Base-by-base conservation (phyloP, 352 stramenopile genomes). In the Pythium phragmitis region DNA sequence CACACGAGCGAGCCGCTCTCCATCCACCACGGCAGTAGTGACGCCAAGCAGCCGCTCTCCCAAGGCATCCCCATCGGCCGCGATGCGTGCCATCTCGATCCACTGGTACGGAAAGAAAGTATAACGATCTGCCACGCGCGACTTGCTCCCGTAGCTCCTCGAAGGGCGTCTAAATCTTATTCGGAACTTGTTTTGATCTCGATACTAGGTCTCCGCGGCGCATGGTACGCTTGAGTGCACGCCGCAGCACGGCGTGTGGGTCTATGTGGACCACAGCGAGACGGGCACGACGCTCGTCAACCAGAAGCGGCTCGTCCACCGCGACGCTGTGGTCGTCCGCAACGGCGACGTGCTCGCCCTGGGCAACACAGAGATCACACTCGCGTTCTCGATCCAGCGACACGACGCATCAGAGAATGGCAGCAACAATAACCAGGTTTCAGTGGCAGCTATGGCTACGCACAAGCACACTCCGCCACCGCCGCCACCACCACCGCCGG, bases 181-280 rank as follows among this genome's bases (percentile, higher is more conserved):
- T 28, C 43, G 43, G 19, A 30, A 3, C 26, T 30, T 30, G 3
- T 2, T 19, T 16, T 49, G 8, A 49, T 26, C 8, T 49, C 4
- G 19, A 11, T 49, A 55, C 16, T 34, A 69, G 63, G 63, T 70
- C 42, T 65, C 64, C 7, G 23, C 42, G 1, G 14, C 51, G 37
- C 64, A 70, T 16, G 64, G 64, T 52, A 70, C 64, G 37, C 51
- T 70, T 42, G 64, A 70, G 64, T 70, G 57, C 57, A 70, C 64
- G 39, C 41, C 36, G n/a, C 52, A 71, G 28, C 60, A 78, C 8
- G 76, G 80, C 28, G 57, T 92, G 5, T 93, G 85, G 85, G 76
- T 93, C 41, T 93, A 83, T 42, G 85, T 89, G 23, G 85, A 93
- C 70, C 85, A 93, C 57, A 93, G 85, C 51, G 49, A 55, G 2